Evolutionary conservation across 306 rosid species (phyloP).

Genomic region (Pyrus pyrifolia): DNA sequence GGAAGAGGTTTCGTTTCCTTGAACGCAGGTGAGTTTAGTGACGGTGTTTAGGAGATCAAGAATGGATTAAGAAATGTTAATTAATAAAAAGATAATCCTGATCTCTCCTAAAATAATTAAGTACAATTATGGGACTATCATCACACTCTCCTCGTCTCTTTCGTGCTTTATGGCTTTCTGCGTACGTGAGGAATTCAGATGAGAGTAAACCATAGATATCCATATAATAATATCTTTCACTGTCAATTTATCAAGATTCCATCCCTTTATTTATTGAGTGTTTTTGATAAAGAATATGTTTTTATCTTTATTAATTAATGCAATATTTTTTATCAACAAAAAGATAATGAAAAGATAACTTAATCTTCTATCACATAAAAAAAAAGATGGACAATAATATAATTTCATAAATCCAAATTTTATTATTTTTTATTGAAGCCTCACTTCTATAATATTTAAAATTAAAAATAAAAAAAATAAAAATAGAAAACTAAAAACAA

Average conservation of each 20-base stretch:
- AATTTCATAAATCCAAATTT: no score
- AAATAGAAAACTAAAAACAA: no score
- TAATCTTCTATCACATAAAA: no score
- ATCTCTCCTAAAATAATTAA: background rate
- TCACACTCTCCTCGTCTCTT: conserved; percentile 31
- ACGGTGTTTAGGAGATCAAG: background rate
- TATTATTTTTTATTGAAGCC: no score
- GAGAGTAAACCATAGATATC: conserved; percentile 8
- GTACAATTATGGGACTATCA: conserved; percentile 6
- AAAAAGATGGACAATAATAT: no score
- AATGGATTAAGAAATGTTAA: background rate
- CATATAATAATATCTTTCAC: conserved; percentile 15
- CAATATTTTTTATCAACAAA: no score
- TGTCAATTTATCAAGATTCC: conserved; percentile 58
- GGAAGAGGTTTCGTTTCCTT: no score
- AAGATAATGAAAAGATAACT: no score
- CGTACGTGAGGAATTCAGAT: conserved; percentile 43
- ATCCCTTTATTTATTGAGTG: background rate
- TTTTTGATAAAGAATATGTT: background rate
- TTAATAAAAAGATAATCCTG: background rate
- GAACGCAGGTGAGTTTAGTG: background rate
- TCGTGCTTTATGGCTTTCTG: conserved; percentile 31
- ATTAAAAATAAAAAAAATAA: no score
- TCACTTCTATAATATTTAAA: no score
- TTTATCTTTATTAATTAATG: no score